phyloP scores from a whole-genome alignment of 1,284 basidiomycete genomes.

The Stereum hirsutum region DNA sequence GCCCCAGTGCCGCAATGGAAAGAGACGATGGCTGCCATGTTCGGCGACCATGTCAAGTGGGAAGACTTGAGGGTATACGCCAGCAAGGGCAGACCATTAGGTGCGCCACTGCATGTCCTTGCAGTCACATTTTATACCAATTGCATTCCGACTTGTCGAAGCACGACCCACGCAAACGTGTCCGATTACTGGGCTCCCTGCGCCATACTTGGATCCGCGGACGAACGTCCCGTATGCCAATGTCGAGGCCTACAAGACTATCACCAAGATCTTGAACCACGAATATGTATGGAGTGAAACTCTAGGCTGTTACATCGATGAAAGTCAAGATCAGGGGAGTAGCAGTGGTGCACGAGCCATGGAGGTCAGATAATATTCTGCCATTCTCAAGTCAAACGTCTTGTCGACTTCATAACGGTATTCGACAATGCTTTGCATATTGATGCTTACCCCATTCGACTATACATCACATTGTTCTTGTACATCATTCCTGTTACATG shows the following conservation, averaged over 20 bases:
- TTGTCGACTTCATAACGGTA: no score
- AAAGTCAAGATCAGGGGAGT: no score
- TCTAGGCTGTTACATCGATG: constrained; percentile 53
- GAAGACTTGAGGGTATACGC: constrained; percentile 54
- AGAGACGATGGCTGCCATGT: constrained; percentile 68
- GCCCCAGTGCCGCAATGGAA: constrained; percentile 48
- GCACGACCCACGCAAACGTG: constrained; percentile 55
- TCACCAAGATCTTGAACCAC: constrained; percentile 52
- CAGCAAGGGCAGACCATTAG: constrained; percentile 48
- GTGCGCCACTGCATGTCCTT: constrained; percentile 27
- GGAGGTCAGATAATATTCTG: no score
- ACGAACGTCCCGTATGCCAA: constrained; percentile 73
- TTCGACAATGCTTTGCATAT: no score
- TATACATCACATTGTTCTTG: no score
- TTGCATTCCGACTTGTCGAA: constrained; percentile 18
- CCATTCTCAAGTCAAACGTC: no score
- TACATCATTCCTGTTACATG: no score
- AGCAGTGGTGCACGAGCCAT: no score
- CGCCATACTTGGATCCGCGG: constrained; percentile 67
- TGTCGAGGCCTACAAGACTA: constrained; percentile 48
- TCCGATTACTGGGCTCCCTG: constrained; percentile 53
- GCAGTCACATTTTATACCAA: constrained; percentile 3
- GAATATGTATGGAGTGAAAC: constrained; percentile 56
- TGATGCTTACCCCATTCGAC: no score
- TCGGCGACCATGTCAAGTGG: constrained; percentile 69